phyloP scores from a whole-genome alignment of 208 protist species.

The Blechomonas ayalai region DNA sequence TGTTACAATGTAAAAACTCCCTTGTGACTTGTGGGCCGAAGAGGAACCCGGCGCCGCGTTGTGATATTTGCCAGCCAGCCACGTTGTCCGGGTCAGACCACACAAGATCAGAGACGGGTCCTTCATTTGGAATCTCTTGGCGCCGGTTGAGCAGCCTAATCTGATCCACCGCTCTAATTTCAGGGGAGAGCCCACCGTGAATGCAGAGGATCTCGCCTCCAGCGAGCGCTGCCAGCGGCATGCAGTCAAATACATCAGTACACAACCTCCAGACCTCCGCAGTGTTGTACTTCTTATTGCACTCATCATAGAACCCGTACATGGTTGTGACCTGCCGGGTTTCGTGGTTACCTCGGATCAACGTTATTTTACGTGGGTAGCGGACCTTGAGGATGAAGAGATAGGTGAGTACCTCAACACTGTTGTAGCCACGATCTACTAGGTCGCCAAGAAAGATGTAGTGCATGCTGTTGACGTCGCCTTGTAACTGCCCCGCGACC shows the following conservation, averaged over 20 bases:
- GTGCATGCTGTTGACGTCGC: slow-evolving; percentile 43
- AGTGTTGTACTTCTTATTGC: slow-evolving; percentile 71
- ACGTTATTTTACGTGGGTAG: slow-evolving; percentile 75
- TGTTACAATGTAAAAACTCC: slow-evolving; percentile 84
- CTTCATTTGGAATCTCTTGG: slow-evolving; percentile 86
- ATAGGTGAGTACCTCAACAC: slow-evolving; percentile 90
- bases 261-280: slow-evolving; percentile 97
- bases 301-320: slow-evolving; percentile 93
- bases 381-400: slow-evolving; percentile 90
- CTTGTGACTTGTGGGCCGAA: slow-evolving; percentile 70
- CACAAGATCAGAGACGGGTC: slow-evolving; percentile 77
- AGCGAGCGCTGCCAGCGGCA: slow-evolving; percentile 97
- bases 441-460: slow-evolving; percentile 95
- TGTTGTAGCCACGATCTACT: slow-evolving; percentile 94
- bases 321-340: slow-evolving; percentile 75
- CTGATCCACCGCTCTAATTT: slow-evolving; percentile 86
- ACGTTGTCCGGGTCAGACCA: slow-evolving; percentile 89
- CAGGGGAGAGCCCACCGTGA: slow-evolving; percentile 97
- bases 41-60: slow-evolving; percentile 80
- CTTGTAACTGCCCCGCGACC: slow-evolving; percentile 83
- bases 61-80: slow-evolving; percentile 71
- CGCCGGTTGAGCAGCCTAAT: slow-evolving; percentile 73
- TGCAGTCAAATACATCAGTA: slow-evolving; percentile 99
- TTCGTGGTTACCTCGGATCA: slow-evolving; percentile 92
- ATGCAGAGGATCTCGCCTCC: slow-evolving; percentile 95